Conservation (phyloP, 2,329 filamentous ascomycete species). For the Curvularia sp. region DNA sequence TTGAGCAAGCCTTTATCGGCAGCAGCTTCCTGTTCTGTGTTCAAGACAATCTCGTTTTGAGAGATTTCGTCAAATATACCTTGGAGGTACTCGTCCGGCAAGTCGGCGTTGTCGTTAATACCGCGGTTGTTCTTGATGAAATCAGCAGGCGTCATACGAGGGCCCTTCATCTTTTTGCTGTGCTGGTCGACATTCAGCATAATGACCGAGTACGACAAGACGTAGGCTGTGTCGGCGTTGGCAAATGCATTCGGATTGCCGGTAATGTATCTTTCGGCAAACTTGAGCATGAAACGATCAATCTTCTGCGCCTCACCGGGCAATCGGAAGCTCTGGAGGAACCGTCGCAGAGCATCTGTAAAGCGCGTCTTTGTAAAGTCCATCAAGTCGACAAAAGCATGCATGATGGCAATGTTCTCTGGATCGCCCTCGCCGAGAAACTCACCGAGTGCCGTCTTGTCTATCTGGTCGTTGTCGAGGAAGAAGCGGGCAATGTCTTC, state of each 20-base stretch:
- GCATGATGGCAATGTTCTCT: slow-evolving; percentile 96
- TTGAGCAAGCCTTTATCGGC: slow-evolving; percentile 73
- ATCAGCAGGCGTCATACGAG: slow-evolving; percentile 92
- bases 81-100: slow-evolving; percentile 89
- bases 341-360: slow-evolving; percentile 88
- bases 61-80: slow-evolving; percentile 93
- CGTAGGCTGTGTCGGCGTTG: slow-evolving; percentile 97
- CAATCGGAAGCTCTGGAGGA: slow-evolving; percentile 91
- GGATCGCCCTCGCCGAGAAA: slow-evolving; percentile 93
- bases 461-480: slow-evolving; percentile 78
- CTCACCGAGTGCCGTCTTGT: slow-evolving; percentile 93
- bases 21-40: slow-evolving; percentile 88
- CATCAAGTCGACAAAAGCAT: slow-evolving; percentile 95
- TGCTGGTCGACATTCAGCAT: slow-evolving; percentile 96
- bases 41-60: slow-evolving; percentile 89
- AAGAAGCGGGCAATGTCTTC: slow-evolving; percentile 87
- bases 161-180: slow-evolving; percentile 80
- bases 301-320: slow-evolving; percentile 98
- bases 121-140: slow-evolving; percentile 99
- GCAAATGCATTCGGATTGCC: slow-evolving; percentile 97
- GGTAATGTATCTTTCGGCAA: slow-evolving; percentile 92
- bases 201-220: slow-evolving; percentile 95
- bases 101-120: slow-evolving; percentile 94
- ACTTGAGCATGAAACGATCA: slow-evolving; percentile 99
- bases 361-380: slow-evolving; percentile 91